Evolutionary conservation across 2,329 filamentous ascomycete species (phyloP), one percentile per base, ranked within the genome.

Genomic region (Sclerotinia subarctica): DNA sequence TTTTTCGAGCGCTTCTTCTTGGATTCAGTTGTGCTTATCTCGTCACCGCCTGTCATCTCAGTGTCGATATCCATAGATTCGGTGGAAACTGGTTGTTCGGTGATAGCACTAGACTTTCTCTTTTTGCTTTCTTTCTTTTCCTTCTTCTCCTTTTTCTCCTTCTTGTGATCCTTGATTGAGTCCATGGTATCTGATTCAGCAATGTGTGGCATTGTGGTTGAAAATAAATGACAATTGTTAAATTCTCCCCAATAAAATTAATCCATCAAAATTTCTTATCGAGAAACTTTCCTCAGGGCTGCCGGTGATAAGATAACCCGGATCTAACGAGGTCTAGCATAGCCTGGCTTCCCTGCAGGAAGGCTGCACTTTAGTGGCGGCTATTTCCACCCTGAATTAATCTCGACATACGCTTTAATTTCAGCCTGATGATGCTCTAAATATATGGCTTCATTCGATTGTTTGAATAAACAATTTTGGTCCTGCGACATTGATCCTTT

Each of bases 1-100:
- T 52, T 73, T 71, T 46, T 57, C 66, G 38, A 73, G 26, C 42
- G 68, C 58, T 44, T 72, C 72, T 66, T 69, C 53, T 54, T 71
- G 69, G 54, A 67, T 64, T 63, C 58, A 21, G 8, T 13, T 29
- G 52, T 26, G 17, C 46, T 35, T 10, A 13, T 51, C 52, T 59
- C 38, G 7, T 46, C 64, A 60, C 6, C 47, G n/a, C 26, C 65
- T 3, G 38, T 42, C 24, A 63, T 54, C 26, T 67, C 49, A 47
- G 49, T n/a, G 21, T 67, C 57, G 32, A 70, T 58, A 53, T 46
- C 47, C 38, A 67, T 59, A 21, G 24, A 44, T 15, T 63, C 46
- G 4, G 38, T 47, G 32, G 49, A 24, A 38, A 32, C 32, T 54
- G 57, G 24, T 47, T 67, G 57, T 53, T 67, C 65, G 10, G 65